These are phyloP conservation scores for Ammopiptanthus mongolicus DNA, from an alignment of 306 rosid genomes.

Conservation along the genomic window DNA sequence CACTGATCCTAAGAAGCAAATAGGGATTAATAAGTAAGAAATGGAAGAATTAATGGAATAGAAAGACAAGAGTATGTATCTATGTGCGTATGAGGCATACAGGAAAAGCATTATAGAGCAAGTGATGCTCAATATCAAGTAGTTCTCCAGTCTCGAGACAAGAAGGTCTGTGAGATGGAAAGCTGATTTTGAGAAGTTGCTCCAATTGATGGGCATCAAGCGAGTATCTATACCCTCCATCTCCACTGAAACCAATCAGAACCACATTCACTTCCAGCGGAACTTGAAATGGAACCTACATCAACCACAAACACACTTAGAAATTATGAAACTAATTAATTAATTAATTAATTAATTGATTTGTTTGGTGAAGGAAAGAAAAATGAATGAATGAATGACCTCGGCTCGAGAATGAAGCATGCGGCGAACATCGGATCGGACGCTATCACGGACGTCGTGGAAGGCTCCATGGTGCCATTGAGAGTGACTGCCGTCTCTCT, in stretches of 20 bases:
- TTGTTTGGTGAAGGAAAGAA: too few relatives aligned
- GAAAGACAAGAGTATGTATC: too few relatives aligned
- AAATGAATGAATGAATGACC: conserved; percentile 33
- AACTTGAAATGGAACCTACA: conserved; percentile 92
- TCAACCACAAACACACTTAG: background rate
- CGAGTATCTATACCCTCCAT: conserved; percentile 76
- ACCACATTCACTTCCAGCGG: conserved; percentile 92
- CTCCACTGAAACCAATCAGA: conserved; percentile 72
- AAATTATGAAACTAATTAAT: background rate
- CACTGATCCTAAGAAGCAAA: background rate
- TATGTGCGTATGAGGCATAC: conserved; percentile 57
- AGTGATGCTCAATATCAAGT: conserved; percentile 85
- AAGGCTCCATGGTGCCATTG: conserved; percentile 99
- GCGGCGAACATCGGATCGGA: conserved; percentile 86
- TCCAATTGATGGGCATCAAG: conserved; percentile 67
- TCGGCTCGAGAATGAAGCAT: conserved; percentile 97
- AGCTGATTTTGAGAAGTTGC: conserved; percentile 62
- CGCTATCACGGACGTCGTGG: conserved; percentile 72
- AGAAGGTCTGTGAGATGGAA: conserved; percentile 81
- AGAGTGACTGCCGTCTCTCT: conserved; percentile 59
- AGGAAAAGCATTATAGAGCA: conserved; percentile 66
- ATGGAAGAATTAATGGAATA: background rate
- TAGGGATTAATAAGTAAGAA: background rate
- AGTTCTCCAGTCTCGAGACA: conserved; percentile 87
- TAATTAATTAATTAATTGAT: too few relatives aligned